A percentile compares a stretch with the other conserved stretches of the same genome.
These are phyloP conservation scores for Fusarium floridanum DNA, from an alignment of 2,329 filamentous ascomycete genomes.

Conservation along the genomic window DNA sequence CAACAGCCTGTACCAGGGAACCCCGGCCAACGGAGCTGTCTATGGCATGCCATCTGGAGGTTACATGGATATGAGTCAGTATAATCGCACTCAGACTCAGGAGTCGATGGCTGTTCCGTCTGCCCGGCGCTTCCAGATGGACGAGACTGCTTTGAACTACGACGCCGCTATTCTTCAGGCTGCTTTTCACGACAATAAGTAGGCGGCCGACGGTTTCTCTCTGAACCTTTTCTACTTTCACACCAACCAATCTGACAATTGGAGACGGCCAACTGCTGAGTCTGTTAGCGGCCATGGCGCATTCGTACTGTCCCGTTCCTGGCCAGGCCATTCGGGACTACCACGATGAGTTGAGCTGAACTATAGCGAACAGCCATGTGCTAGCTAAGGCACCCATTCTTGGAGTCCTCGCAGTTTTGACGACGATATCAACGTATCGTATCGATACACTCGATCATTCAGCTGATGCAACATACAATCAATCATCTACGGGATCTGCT, in stretches of 20 bases:
- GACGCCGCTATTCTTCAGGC: constrained; percentile 53
- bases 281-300: constrained; percentile 1
- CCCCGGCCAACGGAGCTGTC: constrained; percentile 51
- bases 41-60: constrained; percentile 31
- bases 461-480: constrained; percentile 6
- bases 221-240: background rate
- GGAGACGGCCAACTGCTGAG: constrained; percentile 2
- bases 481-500: constrained; percentile 12
- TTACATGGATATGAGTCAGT: constrained; percentile 28
- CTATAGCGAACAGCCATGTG: background rate
- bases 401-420: constrained; percentile 7
- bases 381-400: background rate
- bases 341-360: background rate
- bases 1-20: constrained; percentile 65
- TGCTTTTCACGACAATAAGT: constrained; percentile 49
- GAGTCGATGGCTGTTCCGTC: constrained; percentile 30
- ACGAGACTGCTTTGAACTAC: constrained; percentile 52
- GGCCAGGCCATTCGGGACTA: constrained; percentile 27
- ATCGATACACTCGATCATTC: constrained; percentile 8
- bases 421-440: background rate
- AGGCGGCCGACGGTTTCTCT: constrained; percentile 8
- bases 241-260: background rate
- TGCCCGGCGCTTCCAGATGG: constrained; percentile 48
- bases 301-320: constrained; percentile 19
- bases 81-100: constrained; percentile 31